Evolutionary conservation across 768 basidiomycete genomes (phyloP).

Genomic region (Fistulinella prunicolor): DNA sequence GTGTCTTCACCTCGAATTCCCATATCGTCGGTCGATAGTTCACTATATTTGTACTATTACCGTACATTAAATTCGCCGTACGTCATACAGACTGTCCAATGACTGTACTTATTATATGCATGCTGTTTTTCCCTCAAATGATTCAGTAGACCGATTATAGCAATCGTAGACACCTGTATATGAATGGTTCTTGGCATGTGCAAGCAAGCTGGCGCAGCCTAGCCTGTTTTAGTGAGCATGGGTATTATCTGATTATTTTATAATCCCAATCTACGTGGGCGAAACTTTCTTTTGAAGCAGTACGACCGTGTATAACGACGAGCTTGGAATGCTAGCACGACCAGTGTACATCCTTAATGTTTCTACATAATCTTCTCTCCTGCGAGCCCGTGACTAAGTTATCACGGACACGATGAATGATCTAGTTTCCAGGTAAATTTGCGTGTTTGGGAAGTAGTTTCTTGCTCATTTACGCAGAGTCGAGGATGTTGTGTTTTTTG

Average conservation of each 20-base stretch:
- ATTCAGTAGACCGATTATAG: too few relatives aligned
- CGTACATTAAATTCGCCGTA: too few relatives aligned
- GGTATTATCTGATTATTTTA: conserved; percentile 1
- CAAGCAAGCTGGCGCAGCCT: too few relatives aligned
- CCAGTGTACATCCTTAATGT: conserved; percentile 78
- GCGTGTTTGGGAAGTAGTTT: not conserved
- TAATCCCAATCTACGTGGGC: conserved; percentile 86
- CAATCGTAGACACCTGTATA: too few relatives aligned
- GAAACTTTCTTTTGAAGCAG: conserved; percentile 86
- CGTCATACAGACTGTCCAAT: too few relatives aligned
- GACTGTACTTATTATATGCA: too few relatives aligned
- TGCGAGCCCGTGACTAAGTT: conserved; percentile 91
- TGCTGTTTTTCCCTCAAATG: too few relatives aligned
- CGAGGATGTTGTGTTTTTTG: conserved; percentile 14
- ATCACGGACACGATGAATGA: conserved; percentile 94
- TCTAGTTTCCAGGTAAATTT: conserved; percentile 67
- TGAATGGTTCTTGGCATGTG: too few relatives aligned
- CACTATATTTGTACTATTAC: too few relatives aligned
- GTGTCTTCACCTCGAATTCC: too few relatives aligned
- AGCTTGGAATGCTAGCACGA: conserved; percentile 84
- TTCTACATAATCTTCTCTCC: conserved; percentile 13
- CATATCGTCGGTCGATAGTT: too few relatives aligned
- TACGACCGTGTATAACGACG: conserved; percentile 88
- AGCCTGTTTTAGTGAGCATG: too few relatives aligned
- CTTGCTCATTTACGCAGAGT: conserved; percentile 22